These are phyloP conservation scores for Capsella rubella DNA, from an alignment of 441 rosid genomes.

Conservation along the genomic window DNA sequence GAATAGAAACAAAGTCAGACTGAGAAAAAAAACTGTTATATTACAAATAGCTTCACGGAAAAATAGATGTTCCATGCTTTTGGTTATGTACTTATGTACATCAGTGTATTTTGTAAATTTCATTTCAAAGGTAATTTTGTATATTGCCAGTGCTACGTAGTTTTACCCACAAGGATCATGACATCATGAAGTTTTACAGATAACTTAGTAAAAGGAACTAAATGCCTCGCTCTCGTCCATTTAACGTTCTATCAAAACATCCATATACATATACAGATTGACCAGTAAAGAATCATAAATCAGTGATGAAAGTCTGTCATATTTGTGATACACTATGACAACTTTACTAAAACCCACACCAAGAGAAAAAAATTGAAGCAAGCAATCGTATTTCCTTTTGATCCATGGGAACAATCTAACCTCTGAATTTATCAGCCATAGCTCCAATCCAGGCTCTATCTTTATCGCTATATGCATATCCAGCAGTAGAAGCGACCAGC, in stretches of 20 bases:
- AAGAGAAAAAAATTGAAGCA: neutral
- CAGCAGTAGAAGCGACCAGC: slow-evolving; percentile 74
- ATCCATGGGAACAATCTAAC: slow-evolving; percentile 47
- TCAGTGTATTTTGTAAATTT: neutral
- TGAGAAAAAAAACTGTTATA: slow-evolving; percentile 2
- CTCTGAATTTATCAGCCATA: slow-evolving; percentile 70
- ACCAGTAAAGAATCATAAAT: neutral
- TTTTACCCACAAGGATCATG: neutral
- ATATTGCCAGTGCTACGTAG: neutral
- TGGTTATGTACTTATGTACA: neutral
- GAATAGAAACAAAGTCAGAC: neutral
- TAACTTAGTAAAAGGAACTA: slow-evolving; percentile 7
- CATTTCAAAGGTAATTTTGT: neutral
- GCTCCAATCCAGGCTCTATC: slow-evolving; percentile 88
- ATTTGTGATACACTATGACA: neutral
- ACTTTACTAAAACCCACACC: slow-evolving; percentile 1
- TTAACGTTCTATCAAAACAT: neutral
- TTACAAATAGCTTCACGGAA: neutral
- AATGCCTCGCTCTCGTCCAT: neutral
- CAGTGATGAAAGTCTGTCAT: neutral
- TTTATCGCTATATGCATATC: slow-evolving; percentile 73
- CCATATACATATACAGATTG: neutral
- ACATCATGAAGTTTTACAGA: slow-evolving; percentile 1
- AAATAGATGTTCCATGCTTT: neutral
- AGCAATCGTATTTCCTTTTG: slow-evolving; percentile 28